Conservation (phyloP, 2,329 filamentous ascomycete species). For the Orbilia ellipsospora region DNA sequence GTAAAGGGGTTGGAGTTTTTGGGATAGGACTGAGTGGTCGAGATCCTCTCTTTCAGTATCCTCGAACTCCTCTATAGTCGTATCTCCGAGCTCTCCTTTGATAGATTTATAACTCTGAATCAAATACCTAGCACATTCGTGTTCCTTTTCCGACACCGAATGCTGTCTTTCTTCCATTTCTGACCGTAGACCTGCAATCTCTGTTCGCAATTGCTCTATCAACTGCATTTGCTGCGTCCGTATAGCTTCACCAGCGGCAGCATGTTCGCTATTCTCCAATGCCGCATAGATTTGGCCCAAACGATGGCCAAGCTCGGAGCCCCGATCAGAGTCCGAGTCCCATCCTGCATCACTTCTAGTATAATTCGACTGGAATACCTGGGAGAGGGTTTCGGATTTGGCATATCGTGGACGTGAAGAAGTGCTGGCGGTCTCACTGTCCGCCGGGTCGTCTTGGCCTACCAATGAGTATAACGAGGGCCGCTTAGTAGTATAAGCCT, state of each 20-base stretch:
- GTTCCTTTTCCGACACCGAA: constrained; percentile 41
- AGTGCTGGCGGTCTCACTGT: constrained; percentile 13
- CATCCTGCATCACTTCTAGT: constrained; percentile 46
- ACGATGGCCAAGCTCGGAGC: constrained; percentile 38
- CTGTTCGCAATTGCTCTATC: constrained; percentile 43
- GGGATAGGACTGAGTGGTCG: constrained; percentile 39
- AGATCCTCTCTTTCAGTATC: constrained; percentile 28
- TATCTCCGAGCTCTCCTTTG: constrained; percentile 30
- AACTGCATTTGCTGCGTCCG: constrained; percentile 39
- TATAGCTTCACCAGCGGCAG: constrained; percentile 27
- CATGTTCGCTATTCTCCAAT: constrained; percentile 32
- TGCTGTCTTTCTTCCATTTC: constrained; percentile 46
- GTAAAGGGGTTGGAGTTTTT: constrained; percentile 46
- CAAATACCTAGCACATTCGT: constrained; percentile 49
- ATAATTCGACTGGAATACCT: constrained; percentile 25
- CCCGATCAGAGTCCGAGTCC: constrained; percentile 35
- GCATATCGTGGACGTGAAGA: constrained; percentile 37
- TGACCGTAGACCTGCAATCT: constrained; percentile 41
- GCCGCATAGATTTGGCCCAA: constrained; percentile 39
- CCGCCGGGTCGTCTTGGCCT: constrained; percentile 35
- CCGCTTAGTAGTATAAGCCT: constrained; percentile 27
- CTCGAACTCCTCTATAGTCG: constrained; percentile 17
- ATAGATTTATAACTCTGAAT: constrained; percentile 41
- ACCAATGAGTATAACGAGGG: constrained; percentile 39
- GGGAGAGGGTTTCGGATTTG: constrained; percentile 42